phyloP scores from a whole-genome alignment of 2,329 filamentous ascomycete species.

The Cordyceps tenuipes region DNA sequence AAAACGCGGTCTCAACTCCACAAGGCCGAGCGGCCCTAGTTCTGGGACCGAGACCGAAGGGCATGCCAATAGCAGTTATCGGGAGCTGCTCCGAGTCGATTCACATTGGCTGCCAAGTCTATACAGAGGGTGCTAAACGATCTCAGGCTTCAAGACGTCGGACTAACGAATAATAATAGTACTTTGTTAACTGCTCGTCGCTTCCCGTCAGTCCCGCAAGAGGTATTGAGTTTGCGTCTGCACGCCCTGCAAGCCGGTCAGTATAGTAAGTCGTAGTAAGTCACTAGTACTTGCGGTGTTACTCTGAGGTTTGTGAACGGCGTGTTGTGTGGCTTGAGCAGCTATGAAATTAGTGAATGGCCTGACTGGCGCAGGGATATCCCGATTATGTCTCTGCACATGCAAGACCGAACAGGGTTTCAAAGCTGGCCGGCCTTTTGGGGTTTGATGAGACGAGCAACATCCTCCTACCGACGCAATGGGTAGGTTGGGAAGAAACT shows the following conservation, averaged over 20 bases:
- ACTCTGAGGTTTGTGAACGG: not conserved
- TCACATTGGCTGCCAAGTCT: not conserved
- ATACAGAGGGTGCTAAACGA: not conserved
- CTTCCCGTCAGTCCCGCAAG: not conserved
- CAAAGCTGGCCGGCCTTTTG: not conserved
- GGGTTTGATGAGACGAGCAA: not conserved
- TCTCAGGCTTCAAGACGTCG: not conserved
- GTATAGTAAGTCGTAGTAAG: not conserved
- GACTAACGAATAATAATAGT: not conserved
- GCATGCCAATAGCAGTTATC: not conserved
- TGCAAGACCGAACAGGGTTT: not conserved
- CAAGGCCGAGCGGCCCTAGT: not conserved
- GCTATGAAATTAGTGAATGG: not conserved
- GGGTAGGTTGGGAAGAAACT: too few species aligned
- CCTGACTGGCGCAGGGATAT: not conserved
- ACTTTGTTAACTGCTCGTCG: not conserved
- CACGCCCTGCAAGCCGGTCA: not conserved
- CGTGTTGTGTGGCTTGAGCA: not conserved
- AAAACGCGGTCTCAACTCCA: not conserved
- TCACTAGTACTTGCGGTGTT: constrained; percentile 3
- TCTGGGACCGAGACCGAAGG: not conserved
- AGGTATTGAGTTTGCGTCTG: not conserved
- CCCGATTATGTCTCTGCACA: too few species aligned
- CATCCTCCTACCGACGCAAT: too few species aligned
- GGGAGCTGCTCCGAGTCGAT: too few species aligned